Percentiles rank a stretch among this genome's conserved stretches.
These are phyloP conservation scores for Cystofilobasidium bisporidii DNA, from an alignment of 768 basidiomycete genomes.

Conservation along the genomic window DNA sequence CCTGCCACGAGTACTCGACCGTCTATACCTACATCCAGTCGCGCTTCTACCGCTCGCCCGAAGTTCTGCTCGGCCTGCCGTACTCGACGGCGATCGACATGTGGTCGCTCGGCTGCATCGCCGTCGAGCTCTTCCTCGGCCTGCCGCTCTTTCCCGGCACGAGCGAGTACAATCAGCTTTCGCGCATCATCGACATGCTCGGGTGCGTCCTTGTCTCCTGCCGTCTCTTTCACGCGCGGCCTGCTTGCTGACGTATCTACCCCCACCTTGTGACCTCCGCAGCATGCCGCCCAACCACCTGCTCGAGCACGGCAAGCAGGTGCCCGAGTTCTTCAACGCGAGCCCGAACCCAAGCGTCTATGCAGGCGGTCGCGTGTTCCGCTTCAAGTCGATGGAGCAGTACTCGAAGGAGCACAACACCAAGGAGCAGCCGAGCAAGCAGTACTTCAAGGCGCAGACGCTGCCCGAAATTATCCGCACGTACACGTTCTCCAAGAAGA, in stretches of 20 bases:
- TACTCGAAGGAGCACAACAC: constrained; percentile 91
- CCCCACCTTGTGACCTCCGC: neutral
- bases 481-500: constrained; percentile 84
- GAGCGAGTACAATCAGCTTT: constrained; percentile 97
- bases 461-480: constrained; percentile 92
- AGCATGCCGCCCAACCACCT: constrained; percentile 85
- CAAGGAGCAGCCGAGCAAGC: constrained; percentile 95
- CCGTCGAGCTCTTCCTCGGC: constrained; percentile 93
- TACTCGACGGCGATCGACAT: constrained; percentile 96
- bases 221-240: neutral
- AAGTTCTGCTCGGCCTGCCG: constrained; percentile 86
- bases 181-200: constrained; percentile 94
- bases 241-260: neutral
- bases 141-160: constrained; percentile 95
- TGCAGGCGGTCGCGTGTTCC: constrained; percentile 18
- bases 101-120: constrained; percentile 99
- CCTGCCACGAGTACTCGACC: constrained; percentile 98
- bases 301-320: constrained; percentile 94
- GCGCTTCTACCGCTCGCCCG: constrained; percentile 94
- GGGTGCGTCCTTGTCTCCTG: constrained; percentile 53
- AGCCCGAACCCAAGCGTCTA: neutral
- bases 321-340: constrained; percentile 67
- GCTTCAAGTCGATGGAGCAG: constrained; percentile 80
- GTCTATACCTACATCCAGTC: constrained; percentile 99
- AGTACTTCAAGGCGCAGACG: constrained; percentile 91